Percentiles rank a stretch among this genome's conserved stretches.
phyloP scores from a whole-genome alignment of 768 basidiomycete species.

The Gymnopilus dilepis region DNA sequence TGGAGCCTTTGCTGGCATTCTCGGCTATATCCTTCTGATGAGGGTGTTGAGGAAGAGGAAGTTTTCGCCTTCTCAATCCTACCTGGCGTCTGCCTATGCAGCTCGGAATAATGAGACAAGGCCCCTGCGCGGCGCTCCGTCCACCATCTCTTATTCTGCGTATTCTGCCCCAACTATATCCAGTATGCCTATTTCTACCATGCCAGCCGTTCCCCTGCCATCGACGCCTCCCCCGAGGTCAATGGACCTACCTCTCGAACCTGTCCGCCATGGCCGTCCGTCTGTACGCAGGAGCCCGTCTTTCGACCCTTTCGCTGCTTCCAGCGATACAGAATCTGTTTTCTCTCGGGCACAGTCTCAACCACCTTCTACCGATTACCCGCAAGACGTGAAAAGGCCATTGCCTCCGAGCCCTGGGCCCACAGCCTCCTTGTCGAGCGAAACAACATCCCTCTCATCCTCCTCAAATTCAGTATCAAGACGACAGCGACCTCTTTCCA shows the following conservation, averaged over 20 bases:
- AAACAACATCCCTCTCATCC: conserved; percentile 10
- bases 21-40: conserved; percentile 18
- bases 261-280: conserved; percentile 10
- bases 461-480: conserved; percentile 15
- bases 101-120: conserved; percentile 19
- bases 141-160: conserved; percentile 16
- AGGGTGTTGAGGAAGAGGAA: conserved; percentile 13
- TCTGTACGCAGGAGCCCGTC: background rate
- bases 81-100: conserved; percentile 15
- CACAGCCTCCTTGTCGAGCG: conserved; percentile 9
- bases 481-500: conserved; percentile 17
- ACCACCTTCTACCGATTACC: conserved; percentile 8
- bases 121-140: conserved; percentile 13
- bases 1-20: conserved; percentile 18
- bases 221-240: conserved; percentile 16
- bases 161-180: conserved; percentile 8
- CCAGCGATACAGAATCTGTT: conserved; percentile 19
- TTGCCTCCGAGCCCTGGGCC: conserved; percentile 10
- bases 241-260: conserved; percentile 16
- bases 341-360: conserved; percentile 7
- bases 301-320: conserved; percentile 12
- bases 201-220: conserved; percentile 16
- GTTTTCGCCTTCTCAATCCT: conserved; percentile 20
- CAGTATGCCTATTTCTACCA: conserved; percentile 7
- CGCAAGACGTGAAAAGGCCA: conserved; percentile 18